phyloP scores from a whole-genome alignment of 2,329 filamentous ascomycete genomes.

The Diaporthe citri region DNA sequence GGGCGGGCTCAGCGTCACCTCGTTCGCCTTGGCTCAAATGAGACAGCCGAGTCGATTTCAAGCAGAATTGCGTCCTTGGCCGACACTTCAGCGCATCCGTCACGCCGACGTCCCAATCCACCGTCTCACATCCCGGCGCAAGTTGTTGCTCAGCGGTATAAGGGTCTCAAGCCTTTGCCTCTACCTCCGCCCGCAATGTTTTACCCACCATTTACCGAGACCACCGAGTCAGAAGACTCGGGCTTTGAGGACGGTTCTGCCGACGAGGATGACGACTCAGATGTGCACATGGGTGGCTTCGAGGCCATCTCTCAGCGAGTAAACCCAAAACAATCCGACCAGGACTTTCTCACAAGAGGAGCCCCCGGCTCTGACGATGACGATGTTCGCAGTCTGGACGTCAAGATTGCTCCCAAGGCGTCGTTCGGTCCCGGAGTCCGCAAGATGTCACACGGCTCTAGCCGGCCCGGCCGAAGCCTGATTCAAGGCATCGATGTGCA shows the following conservation, averaged over 20 bases:
- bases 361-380: conserved; percentile 57
- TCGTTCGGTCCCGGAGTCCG: neutral
- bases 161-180: conserved; percentile 59
- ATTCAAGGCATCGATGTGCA: conserved; percentile 39
- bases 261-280: conserved; percentile 50
- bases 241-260: conserved; percentile 46
- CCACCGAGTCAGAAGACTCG: conserved; percentile 47
- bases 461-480: neutral
- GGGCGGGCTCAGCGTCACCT: neutral
- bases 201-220: conserved; percentile 61
- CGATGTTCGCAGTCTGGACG: conserved; percentile 23
- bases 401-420: neutral
- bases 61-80: conserved; percentile 57
- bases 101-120: neutral
- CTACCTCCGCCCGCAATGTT: conserved; percentile 67
- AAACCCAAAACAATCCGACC: conserved; percentile 55
- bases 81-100: conserved; percentile 52
- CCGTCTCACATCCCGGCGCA: conserved; percentile 54
- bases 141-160: conserved; percentile 59
- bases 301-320: conserved; percentile 50
- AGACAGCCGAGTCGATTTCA: conserved; percentile 56
- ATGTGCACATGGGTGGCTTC: conserved; percentile 46
- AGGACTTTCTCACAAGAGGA: conserved; percentile 54
- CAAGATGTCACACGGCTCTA: conserved; percentile 8
- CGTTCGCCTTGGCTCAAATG: conserved; percentile 42